Percentiles rank a stretch among this genome's conserved stretches.
Evolutionary conservation across 257 asterid species (phyloP).

Genomic region (Echites panduratus): DNA sequence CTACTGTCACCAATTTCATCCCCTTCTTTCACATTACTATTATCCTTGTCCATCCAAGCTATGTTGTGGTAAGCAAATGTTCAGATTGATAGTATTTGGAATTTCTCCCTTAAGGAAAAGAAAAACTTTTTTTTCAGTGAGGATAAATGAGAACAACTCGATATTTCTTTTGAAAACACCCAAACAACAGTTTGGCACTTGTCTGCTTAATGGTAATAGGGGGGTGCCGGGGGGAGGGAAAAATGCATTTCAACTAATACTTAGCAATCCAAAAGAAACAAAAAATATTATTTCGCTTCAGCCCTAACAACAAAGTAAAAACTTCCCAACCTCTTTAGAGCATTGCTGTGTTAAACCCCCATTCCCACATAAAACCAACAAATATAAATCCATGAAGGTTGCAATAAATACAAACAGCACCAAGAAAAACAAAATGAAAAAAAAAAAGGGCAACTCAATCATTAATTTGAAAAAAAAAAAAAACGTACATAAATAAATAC

Average conservation of each 20-base stretch:
- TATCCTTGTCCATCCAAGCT: slow-evolving; percentile 56
- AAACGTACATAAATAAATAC: neutral
- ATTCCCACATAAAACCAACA: neutral
- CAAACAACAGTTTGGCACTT: neutral
- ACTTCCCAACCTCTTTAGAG: neutral
- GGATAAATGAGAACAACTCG: too few species aligned
- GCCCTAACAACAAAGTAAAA: neutral
- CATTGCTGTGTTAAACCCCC: neutral
- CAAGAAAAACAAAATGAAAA: neutral
- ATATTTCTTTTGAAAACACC: too few species aligned
- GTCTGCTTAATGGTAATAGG: neutral
- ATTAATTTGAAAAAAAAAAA: neutral
- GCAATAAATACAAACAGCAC: neutral
- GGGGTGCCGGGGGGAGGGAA: neutral
- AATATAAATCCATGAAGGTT: too few species aligned
- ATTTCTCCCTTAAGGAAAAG: neutral
- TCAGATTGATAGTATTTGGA: neutral
- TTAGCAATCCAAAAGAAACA: neutral
- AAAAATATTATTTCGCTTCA: neutral
- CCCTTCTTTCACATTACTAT: slow-evolving; percentile 37
- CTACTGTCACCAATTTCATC: slow-evolving; percentile 35
- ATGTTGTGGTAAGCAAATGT: slow-evolving; percentile 22
- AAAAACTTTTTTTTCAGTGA: neutral
- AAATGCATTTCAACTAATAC: neutral
- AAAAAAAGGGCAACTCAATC: neutral